These are phyloP conservation scores for Mycena latifolia DNA, from an alignment of 768 basidiomycete species.

Conservation along the genomic window DNA sequence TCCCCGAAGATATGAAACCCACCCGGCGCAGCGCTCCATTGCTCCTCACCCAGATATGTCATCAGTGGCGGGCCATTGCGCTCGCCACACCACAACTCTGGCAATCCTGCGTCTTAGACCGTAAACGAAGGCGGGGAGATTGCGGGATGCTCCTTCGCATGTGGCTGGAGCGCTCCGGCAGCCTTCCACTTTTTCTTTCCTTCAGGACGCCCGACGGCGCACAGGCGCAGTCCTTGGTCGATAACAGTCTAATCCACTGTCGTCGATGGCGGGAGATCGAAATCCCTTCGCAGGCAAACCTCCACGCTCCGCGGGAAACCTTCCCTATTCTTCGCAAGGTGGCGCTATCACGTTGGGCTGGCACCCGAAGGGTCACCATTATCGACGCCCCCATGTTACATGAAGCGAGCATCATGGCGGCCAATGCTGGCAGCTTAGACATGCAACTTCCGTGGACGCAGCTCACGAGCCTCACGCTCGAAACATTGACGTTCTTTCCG, in stretches of 20 bases:
- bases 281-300: not conserved
- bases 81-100: conserved; percentile 8
- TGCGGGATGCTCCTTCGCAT: not conserved
- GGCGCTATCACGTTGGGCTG: not conserved
- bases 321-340: conserved; percentile 7
- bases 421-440: no score
- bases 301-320: not conserved
- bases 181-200: not conserved
- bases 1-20: not conserved
- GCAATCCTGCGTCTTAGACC: not conserved
- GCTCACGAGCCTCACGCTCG: not conserved
- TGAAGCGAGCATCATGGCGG: not conserved
- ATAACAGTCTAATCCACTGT: not conserved
- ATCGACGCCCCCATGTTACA: not conserved
- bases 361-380: not conserved
- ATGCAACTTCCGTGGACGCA: conserved; percentile 14
- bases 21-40: not conserved
- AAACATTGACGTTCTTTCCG: not conserved
- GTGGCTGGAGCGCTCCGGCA: conserved; percentile 4
- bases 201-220: not conserved
- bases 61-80: conserved; percentile 1
- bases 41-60: conserved; percentile 6
- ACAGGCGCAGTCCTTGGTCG: not conserved
- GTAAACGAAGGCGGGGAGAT: not conserved
- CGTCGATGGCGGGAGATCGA: conserved; percentile 12